Conservation (phyloP, 345 rosid genomes). For the Linum usitatissimum region DNA sequence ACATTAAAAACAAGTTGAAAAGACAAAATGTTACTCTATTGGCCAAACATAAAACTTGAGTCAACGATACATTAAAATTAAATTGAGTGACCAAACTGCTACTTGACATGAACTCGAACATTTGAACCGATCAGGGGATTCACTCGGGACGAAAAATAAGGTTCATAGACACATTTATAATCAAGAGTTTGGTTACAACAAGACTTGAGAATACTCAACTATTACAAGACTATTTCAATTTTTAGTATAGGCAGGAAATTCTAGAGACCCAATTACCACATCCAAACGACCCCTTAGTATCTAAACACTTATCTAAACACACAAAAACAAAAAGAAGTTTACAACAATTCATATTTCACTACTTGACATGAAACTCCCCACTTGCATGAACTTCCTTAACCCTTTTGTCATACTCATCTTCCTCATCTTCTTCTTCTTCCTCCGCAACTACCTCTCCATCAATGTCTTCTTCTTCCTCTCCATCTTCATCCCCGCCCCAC, state of each 20-base stretch:
- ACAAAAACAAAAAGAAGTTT: neutral
- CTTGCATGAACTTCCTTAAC: conserved; percentile 85
- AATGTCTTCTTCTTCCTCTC: conserved; percentile 42
- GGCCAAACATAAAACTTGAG: too few species aligned
- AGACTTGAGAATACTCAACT: neutral
- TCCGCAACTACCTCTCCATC: conserved; percentile 46
- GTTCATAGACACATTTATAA: too few species aligned
- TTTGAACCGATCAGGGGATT: too few species aligned
- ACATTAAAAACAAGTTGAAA: too few species aligned
- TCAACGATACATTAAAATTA: too few species aligned
- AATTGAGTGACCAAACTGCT: too few species aligned
- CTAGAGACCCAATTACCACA: neutral
- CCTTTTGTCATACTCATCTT: conserved; percentile 85
- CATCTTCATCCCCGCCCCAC: conserved; percentile 57
- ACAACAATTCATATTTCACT: neutral
- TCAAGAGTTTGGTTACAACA: too few species aligned
- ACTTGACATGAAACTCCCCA: conserved; percentile 54
- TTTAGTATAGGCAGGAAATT: neutral
- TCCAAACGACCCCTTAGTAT: neutral
- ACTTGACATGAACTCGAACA: too few species aligned
- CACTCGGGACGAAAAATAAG: too few species aligned
- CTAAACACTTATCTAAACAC: neutral
- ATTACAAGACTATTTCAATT: neutral
- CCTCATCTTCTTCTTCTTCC: conserved; percentile 47
- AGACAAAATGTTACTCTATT: too few species aligned